A percentile compares a stretch with the other conserved stretches of the same genome.
Conservation (phyloP, 2,329 filamentous ascomycete species). For the Paecilomyces niveus region DNA sequence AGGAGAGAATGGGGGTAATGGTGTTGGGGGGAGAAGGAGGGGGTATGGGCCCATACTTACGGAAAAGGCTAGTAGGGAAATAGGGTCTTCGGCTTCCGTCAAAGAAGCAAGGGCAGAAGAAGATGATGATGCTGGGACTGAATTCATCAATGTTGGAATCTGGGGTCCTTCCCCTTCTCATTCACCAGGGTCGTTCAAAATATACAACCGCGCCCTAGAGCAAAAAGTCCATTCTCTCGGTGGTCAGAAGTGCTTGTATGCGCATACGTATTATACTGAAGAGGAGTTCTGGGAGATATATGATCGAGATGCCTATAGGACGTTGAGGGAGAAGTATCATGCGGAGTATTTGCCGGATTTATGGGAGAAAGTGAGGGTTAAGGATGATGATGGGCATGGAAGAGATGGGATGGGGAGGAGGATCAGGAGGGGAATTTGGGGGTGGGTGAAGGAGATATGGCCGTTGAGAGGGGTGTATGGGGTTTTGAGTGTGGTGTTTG, state of each 20-base stretch:
- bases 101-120: background rate
- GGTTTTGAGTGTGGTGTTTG: background rate
- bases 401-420: background rate
- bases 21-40: background rate
- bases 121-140: conserved; percentile 24
- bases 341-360: conserved; percentile 12
- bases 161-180: conserved; percentile 67
- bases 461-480: background rate
- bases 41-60: too few relatives aligned
- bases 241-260: conserved; percentile 83
- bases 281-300: conserved; percentile 40
- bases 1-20: conserved; percentile 10
- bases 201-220: conserved; percentile 65
- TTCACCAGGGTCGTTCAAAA: conserved; percentile 51
- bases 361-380: background rate
- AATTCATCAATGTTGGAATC: conserved; percentile 51
- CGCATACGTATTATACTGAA: conserved; percentile 75
- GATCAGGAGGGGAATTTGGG: background rate
- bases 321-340: conserved; percentile 31
- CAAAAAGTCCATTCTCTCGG: conserved; percentile 59
- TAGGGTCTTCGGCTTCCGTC: background rate
- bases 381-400: background rate
- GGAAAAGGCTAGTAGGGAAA: too few relatives aligned
- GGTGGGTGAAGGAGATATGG: background rate
- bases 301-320: conserved; percentile 30